These are phyloP conservation scores for Letharia columbiana DNA, from an alignment of 495 filamentous ascomycete species.

Conservation along the genomic window DNA sequence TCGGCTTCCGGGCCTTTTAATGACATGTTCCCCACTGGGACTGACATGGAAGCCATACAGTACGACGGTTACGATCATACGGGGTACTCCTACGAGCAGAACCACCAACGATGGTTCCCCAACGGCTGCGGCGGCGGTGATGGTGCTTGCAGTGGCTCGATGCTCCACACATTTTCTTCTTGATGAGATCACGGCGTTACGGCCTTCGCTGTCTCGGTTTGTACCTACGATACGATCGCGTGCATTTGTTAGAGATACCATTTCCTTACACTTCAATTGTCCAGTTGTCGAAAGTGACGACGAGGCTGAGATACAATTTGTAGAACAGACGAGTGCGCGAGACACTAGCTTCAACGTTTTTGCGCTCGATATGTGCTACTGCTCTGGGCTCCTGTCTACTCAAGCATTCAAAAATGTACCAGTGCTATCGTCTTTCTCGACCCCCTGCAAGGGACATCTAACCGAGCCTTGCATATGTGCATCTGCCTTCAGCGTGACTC, in stretches of 20 bases:
- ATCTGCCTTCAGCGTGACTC: not conserved
- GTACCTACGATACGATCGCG: not conserved
- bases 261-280: not conserved
- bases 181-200: not conserved
- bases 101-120: slow-evolving; percentile 4
- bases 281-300: not conserved
- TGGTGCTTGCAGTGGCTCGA: not conserved
- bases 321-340: not conserved
- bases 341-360: not conserved
- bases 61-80: slow-evolving; percentile 2
- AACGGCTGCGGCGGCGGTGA: not conserved
- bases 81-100: not conserved
- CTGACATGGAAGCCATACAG: slow-evolving; percentile 14
- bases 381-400: not conserved
- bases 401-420: not conserved
- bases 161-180: not conserved
- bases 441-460: not conserved
- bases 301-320: not conserved
- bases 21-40: slow-evolving; percentile 7
- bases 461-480: not conserved
- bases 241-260: slow-evolving; percentile 7
- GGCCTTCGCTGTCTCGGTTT: not conserved
- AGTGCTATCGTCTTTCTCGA: not conserved
- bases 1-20: slow-evolving; percentile 3
- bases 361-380: not conserved